These are phyloP conservation scores for Backusella parvicylindrica DNA, from an alignment of 192 early-diverging fungal genomes.

Conservation along the genomic window DNA sequence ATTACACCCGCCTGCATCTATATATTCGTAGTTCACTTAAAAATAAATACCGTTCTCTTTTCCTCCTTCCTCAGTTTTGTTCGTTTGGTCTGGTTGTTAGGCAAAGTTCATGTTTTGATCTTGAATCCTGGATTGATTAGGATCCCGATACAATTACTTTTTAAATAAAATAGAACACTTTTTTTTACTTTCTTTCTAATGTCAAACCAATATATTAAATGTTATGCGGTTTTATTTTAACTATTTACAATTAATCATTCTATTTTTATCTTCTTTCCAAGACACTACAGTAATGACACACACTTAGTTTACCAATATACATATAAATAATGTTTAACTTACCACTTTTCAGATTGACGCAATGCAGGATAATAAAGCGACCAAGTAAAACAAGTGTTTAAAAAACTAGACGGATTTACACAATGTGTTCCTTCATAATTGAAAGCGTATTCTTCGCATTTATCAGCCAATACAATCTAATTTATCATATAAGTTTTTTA, in stretches of 20 bases:
- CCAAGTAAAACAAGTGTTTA: slow-evolving; percentile 48
- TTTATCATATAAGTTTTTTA: too few species aligned
- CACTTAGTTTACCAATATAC: background rate
- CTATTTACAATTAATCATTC: background rate
- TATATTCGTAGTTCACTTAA: too few species aligned
- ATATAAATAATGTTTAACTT: background rate
- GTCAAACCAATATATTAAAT: too few species aligned
- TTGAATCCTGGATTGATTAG: too few species aligned
- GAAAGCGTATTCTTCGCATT: slow-evolving; percentile 73
- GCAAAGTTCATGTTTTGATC: too few species aligned
- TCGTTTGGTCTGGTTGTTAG: too few species aligned
- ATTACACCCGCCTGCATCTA: too few species aligned
- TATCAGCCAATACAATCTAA: slow-evolving; percentile 86
- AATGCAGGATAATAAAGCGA: slow-evolving; percentile 77
- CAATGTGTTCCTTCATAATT: slow-evolving; percentile 75
- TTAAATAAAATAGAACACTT: too few species aligned
- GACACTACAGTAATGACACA: background rate
- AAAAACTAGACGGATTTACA: slow-evolving; percentile 73
- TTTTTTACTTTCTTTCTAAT: too few species aligned
- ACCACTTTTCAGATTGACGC: slow-evolving; percentile 48
- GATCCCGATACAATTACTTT: too few species aligned
- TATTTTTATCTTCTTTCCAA: background rate
- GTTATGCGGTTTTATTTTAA: background rate
- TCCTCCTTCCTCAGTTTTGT: too few species aligned
- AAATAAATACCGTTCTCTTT: too few species aligned